Percentiles rank a stretch among this genome's conserved stretches.
These are phyloP conservation scores for Citrus hindsii DNA, from an alignment of 345 rosid genomes.

Conservation along the genomic window DNA sequence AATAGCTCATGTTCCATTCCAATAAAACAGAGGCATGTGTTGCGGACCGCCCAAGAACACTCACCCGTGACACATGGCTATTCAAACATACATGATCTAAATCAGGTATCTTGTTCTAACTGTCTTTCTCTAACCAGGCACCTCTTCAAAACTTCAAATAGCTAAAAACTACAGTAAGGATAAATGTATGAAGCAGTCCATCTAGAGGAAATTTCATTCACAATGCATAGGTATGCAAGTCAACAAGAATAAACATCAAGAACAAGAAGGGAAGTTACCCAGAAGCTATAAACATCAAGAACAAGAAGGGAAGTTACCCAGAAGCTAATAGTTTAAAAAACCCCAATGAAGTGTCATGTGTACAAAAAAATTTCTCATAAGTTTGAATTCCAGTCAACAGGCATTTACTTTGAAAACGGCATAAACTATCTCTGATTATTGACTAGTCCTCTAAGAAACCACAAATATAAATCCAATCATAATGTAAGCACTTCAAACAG, in stretches of 20 bases:
- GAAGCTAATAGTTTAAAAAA: not conserved
- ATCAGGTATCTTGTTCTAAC: not conserved
- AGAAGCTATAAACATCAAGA: not conserved
- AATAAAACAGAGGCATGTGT: not conserved
- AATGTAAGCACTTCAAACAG: not conserved
- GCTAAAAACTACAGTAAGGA: not conserved
- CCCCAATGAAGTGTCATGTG: not conserved
- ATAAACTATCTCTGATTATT: not conserved
- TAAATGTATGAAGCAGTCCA: not conserved
- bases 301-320: not conserved
- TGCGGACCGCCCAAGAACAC: no score
- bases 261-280: not conserved
- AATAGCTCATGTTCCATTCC: not conserved
- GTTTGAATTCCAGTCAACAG: not conserved
- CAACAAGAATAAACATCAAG: not conserved
- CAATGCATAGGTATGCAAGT: not conserved
- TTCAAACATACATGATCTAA: not conserved
- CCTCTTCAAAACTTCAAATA: not conserved
- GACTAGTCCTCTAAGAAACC: not conserved
- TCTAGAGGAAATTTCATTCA: not conserved
- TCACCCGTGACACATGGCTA: not conserved
- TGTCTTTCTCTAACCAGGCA: not conserved
- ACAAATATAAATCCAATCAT: not conserved
- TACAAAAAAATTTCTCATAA: not conserved
- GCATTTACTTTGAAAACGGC: not conserved